A percentile compares a stretch with the other conserved stretches of the same genome.
These are phyloP conservation scores for Neurospora sp. DNA, from an alignment of 495 filamentous ascomycete species.

Conservation along the genomic window DNA sequence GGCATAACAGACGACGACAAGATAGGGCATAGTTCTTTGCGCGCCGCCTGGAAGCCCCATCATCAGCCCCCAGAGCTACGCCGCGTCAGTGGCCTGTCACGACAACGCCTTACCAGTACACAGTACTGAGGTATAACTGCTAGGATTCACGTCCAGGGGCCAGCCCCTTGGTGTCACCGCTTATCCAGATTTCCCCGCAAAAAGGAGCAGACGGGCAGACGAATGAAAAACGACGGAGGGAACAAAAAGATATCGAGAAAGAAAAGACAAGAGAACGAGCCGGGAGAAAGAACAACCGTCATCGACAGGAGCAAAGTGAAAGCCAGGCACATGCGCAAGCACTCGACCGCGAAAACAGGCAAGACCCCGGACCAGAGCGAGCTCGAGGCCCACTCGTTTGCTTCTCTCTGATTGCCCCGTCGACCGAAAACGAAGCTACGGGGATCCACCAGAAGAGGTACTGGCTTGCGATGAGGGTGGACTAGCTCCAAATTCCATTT, in stretches of 20 bases:
- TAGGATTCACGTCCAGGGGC: background rate
- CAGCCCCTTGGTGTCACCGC: background rate
- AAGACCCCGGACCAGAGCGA: constrained; percentile 10
- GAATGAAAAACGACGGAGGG: background rate
- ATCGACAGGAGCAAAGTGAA: background rate
- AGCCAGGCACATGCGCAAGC: background rate
- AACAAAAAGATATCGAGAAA: background rate
- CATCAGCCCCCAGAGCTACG: background rate
- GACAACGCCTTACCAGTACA: background rate
- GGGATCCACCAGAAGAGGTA: background rate
- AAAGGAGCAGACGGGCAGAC: background rate
- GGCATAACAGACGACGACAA: background rate
- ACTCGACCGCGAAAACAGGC: background rate
- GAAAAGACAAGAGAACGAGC: background rate
- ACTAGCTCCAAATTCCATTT: background rate
- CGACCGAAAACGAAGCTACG: background rate
- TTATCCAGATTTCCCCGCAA: constrained; percentile 11
- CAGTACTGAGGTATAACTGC: background rate
- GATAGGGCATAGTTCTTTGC: background rate
- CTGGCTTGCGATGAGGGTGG: background rate
- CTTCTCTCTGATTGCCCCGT: constrained; percentile 16
- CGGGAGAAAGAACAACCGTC: background rate
- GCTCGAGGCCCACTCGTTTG: constrained; percentile 16
- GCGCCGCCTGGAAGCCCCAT: background rate
- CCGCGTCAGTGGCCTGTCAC: background rate